Base-by-base conservation (phyloP, 2,329 filamentous ascomycete species). In the Neopestalotiopsis sp. region DNA sequence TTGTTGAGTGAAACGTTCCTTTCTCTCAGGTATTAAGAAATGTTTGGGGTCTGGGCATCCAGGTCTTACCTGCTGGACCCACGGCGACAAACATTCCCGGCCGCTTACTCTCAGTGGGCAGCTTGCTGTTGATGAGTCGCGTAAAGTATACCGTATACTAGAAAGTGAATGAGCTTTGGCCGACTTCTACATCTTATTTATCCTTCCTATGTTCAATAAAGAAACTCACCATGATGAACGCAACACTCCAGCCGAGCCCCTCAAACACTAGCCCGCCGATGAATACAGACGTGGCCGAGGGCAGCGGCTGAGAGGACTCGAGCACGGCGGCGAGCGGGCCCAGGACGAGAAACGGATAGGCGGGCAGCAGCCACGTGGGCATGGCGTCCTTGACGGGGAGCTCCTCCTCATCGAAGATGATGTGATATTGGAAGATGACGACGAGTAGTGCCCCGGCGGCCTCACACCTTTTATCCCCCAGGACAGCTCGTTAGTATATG, bases 41-140 rank as follows among this genome's bases (percentile, higher is more conserved):
- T 28, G 24, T 28, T 28, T 2, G 24, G 24, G 24, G 24, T 28
- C 24, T 28, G 24, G 24, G 24, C 24, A 28, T 28, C 24, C 24
- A 28, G 2, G 2, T 10, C 28, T 24, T 62, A 67, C 66, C 62
- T 0, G 84, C 84, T 4, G 84, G 84, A 0, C 84, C 85, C 5
- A 86, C 84, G 62, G 81, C 83, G 70, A 87, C 86, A 76, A 85
- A 86, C 84, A 87, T 85, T 30, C 81, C 84, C 1, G 84, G 83
- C 67, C 85, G 76, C 68, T 82, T 81, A 66, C 83, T 81, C 5
- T 81, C 79, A 61, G 75, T 74, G 0, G 84, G 84, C 24, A 86
- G 79, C 0, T 84, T 84, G 10, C 80, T 80, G 70, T 84, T 80
- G 82, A 86, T 85, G 24, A 86, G 77, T 0, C 85, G 80, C 49